A percentile compares a stretch with the other conserved stretches of the same genome.
Evolutionary conservation across 1,139 yeast genomes (phyloP).

Genomic region (Suhomyces wounanorum): DNA sequence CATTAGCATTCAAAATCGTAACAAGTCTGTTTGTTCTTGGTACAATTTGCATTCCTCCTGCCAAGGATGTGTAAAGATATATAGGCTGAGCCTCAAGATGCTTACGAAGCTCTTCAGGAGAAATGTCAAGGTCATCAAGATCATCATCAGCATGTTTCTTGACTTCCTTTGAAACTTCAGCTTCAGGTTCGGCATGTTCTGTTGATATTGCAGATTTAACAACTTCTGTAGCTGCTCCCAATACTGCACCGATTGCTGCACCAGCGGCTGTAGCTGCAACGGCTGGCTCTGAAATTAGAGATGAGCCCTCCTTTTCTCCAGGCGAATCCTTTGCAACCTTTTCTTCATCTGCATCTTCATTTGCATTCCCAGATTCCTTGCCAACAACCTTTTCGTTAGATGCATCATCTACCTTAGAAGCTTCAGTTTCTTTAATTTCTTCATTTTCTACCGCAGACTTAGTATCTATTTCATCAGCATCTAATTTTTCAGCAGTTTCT

Average conservation of each 20-base stretch:
- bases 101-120: constrained; percentile 49
- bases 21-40: constrained; percentile 78
- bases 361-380: constrained; percentile 4
- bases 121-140: constrained; percentile 37
- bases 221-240: constrained; percentile 16
- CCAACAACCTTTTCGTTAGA: not conserved
- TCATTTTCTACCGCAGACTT: constrained; percentile 8
- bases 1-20: constrained; percentile 76
- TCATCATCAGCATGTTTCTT: constrained; percentile 21
- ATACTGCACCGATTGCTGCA: constrained; percentile 13
- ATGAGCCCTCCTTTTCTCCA: not conserved
- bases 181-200: constrained; percentile 8
- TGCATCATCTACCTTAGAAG: not conserved
- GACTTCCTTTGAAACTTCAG: constrained; percentile 4
- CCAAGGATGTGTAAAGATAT: constrained; percentile 80
- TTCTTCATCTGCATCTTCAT: constrained; percentile 2
- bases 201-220: constrained; percentile 7
- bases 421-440: constrained; percentile 1
- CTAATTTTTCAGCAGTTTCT: constrained; percentile 2
- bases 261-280: constrained; percentile 16
- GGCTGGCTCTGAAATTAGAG: constrained; percentile 4
- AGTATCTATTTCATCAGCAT: constrained; percentile 7
- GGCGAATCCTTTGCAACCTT: not conserved
- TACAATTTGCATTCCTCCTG: constrained; percentile 85
- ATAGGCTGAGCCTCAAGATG: constrained; percentile 59